phyloP scores from a whole-genome alignment of 345 rosid genomes.

The Toxicodendron radicans region DNA sequence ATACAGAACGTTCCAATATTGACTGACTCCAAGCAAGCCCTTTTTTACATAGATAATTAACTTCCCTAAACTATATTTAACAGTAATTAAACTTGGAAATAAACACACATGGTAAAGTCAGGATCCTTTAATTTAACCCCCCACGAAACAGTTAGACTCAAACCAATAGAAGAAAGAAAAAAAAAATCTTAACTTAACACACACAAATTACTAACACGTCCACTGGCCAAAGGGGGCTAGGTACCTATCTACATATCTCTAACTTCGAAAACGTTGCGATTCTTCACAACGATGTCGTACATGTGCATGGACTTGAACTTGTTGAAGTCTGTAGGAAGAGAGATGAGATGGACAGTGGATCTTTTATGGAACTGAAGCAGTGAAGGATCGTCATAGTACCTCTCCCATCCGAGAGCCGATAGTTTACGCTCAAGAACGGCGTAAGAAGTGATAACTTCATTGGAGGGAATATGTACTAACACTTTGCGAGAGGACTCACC shows the following conservation, averaged over 20 bases:
- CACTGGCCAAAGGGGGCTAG: neutral
- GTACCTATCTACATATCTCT: constrained; percentile 31
- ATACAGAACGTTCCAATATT: neutral
- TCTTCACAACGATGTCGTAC: constrained; percentile 85
- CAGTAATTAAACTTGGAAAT: neutral
- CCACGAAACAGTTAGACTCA: no score
- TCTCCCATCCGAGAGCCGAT: constrained; percentile 74
- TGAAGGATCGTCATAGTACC: constrained; percentile 61
- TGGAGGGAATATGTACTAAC: constrained; percentile 53
- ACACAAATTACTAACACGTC: neutral
- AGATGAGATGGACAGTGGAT: constrained; percentile 62
- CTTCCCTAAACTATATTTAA: neutral
- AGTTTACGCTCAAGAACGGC: constrained; percentile 55
- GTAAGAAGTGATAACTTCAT: constrained; percentile 68
- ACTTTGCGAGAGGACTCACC: constrained; percentile 41
- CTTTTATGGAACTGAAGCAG: constrained; percentile 77
- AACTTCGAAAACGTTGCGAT: constrained; percentile 67
- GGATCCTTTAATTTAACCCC: no score
- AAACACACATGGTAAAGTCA: neutral
- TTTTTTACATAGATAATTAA: neutral
- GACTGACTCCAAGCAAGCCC: neutral
- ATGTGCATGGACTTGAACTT: constrained; percentile 73
- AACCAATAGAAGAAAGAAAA: neutral
- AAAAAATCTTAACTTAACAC: neutral
- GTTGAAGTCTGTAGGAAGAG: constrained; percentile 71